Base-by-base conservation (phyloP, 805 yeast genomes). In the Yamadazyma akitaensis region DNA sequence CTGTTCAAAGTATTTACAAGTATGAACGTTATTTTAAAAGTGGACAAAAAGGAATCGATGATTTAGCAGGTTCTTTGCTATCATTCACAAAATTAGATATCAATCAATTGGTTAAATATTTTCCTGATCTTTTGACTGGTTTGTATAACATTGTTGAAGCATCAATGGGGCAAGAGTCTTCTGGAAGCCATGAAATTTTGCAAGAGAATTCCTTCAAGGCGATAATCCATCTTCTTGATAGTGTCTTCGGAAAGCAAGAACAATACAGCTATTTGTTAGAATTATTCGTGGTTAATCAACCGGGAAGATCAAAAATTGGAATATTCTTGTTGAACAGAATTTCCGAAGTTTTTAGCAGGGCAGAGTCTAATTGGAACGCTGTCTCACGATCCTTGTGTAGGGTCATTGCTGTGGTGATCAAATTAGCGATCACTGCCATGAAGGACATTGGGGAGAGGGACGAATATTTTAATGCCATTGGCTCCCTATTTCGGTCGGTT, bases 311-410 rank as follows among this genome's bases (percentile, higher is more conserved):
- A 3, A 56, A 59, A 2, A 66, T 81, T 49, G 89, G 89, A 5
- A 62, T 75, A 24, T 70, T 70, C 44, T 57, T 84, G 38, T 56
- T 84, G 33, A 58, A 67, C 18, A 67, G 73, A 51, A 68, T 81
- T 58, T 63, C 79, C 2, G 66, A 63, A 10, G 65, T 76, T 40
- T 80, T 82, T 53, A 57, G 67, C 11, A 70, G 72, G 32, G 82
- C 81, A 13, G 72, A 70, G 35, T 62, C 70, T 2, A 78, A 73
- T 40, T 84, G 90, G 89, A 80, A 71, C 59, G 72, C 80, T 32
- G 70, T 79, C 39, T 82, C 87, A 3, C 72, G 88, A 57, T 79
- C 87, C 0, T 64, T 82, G 35, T 83, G 88, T 54, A 75, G 90
- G 42, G 72, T 80, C 9, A 72, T 80, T 16, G 72, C 80, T 3